Base-by-base conservation (phyloP, 306 rosid species). In the Citrullus amarus region DNA sequence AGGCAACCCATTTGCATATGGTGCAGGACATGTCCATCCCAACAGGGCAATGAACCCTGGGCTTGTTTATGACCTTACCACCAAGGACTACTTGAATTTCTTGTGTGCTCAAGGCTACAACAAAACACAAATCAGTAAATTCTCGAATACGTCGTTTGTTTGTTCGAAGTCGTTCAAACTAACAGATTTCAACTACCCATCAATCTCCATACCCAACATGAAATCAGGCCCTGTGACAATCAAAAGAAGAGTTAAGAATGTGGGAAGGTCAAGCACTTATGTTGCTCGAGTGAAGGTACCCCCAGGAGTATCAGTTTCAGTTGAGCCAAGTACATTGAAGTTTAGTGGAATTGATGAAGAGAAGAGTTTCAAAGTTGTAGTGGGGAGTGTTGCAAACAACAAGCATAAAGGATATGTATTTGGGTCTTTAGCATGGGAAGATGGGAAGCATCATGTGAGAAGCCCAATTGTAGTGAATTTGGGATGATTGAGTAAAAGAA, bases 21-120 rank as follows among this genome's bases (percentile, higher is more conserved):
- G 97, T n/a, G 78, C 90, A 22, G 97, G 97, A 16, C 87, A 87
- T 8, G 80, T 91, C 38, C 75, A 32, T 17, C 91, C 94, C 0
- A 87, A 84, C 80, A 71, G 11, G 3, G 97, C 90, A 2, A 41
- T 28, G n/a, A 60, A 87, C 50, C 94, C 94, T 0, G 97, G 94
- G 57, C 97, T 91, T 79, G 85, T 90, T 20, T 91, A 91, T 50
- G 97, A 91, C 75, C 44, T 83, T 1, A 73, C 82, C 5, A 32
- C 43, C 0, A 73, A 81, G 17, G 92, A 90, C 69, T 87, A 91
- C 81, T 53, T 90, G 75, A 87, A 90, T 81, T 86, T 80, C 78
- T 70, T 90, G 61, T 92, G 97, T 43, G 83, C 81, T 65, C 88
- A 30, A 20, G 85, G 86, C 30, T 92, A 92, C 88, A 80, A 79